Evolutionary conservation across 2,329 filamentous ascomycete species (phyloP).

Genomic region (Neofusicoccum kwambonambiense): DNA sequence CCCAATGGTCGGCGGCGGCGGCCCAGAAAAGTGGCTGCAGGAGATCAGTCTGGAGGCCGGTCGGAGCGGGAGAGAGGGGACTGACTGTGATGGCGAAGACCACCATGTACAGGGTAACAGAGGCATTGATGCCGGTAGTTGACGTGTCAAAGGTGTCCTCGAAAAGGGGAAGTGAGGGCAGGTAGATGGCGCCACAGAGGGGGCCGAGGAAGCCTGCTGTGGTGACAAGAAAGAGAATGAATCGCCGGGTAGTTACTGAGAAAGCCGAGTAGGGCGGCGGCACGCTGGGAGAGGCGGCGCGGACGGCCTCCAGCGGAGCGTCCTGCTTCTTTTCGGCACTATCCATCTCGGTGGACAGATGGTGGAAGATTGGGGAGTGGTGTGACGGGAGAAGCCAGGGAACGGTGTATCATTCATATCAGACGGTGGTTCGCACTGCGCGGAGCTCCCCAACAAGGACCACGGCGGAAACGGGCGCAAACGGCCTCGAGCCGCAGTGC

Average conservation of each 20-base stretch:
- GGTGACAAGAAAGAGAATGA: slow-evolving; percentile 43
- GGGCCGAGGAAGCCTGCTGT: slow-evolving; percentile 45
- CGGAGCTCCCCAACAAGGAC: background rate
- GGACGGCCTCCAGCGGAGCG: no score
- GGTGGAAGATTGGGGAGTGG: background rate
- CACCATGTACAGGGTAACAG: slow-evolving; percentile 47
- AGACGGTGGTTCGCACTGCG: background rate
- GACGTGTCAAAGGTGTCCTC: slow-evolving; percentile 37
- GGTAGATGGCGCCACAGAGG: slow-evolving; percentile 46
- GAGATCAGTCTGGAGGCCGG: slow-evolving; percentile 15
- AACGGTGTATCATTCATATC: background rate
- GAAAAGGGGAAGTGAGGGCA: slow-evolving; percentile 43
- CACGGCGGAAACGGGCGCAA: background rate
- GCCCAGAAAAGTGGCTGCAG: slow-evolving; percentile 42
- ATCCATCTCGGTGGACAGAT: background rate
- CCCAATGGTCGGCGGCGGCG: slow-evolving; percentile 40
- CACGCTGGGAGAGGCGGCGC: background rate
- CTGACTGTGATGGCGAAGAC: slow-evolving; percentile 40
- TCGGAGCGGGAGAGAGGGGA: background rate
- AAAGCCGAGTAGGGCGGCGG: slow-evolving; percentile 39
- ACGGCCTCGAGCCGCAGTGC: background rate
- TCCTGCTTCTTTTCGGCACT: background rate
- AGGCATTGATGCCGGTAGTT: slow-evolving; percentile 41
- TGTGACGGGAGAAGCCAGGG: background rate
- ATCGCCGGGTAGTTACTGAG: slow-evolving; percentile 33